Base-by-base conservation (phyloP, 768 basidiomycete genomes). In the Boletus pseudopeckii region DNA sequence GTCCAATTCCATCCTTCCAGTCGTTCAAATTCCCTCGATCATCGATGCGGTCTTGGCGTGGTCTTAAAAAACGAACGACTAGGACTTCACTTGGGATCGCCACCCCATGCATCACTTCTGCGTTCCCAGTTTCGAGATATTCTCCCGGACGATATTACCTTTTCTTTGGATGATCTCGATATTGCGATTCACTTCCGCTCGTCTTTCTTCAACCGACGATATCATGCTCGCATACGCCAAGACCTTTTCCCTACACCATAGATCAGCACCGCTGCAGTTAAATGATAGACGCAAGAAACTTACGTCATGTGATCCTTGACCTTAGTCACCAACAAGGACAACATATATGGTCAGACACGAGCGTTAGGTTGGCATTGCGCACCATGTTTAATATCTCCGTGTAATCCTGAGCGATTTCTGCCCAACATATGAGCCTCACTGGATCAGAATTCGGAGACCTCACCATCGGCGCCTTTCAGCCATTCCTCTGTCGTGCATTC, bases 301-400 rank as follows among this genome's bases (percentile, higher is more conserved):
- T 39, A 71, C 68, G 62, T 64, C 22, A 70, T 34, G 48, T 61
- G 60, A 28, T 71, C 70, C 42, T 70, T 70, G 22, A 61, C 64
- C 65, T 68, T 45, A 37, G 11, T 36, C 54, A 28, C 28, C 38
- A 5, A 20, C 18, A 39, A 43, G 37, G 26, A 57, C 8, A 45
- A 41, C 14, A 45, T 36, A 33, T 36, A 45, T 28, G 11, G 44
- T 41, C 18, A 55, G 47, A 42, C 11, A 44, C 18, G 13, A 44
- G 26, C 4, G 4, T 20, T 32, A 40, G 50, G 48, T 54, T 15
- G 53, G 24, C 22, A 43, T 1, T 20, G 18, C 64, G 52, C 45
- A 68, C 66, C 64, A 60, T 45, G 44, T 63, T 54, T 18, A 67
- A 39, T 15, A 67, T 58, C 8, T 54, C 63, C 42, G 45, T 26